Percentiles rank a stretch among this genome's conserved stretches.
These are phyloP conservation scores for Leccinum fibrillosum DNA, from an alignment of 768 basidiomycete genomes.

Conservation along the genomic window DNA sequence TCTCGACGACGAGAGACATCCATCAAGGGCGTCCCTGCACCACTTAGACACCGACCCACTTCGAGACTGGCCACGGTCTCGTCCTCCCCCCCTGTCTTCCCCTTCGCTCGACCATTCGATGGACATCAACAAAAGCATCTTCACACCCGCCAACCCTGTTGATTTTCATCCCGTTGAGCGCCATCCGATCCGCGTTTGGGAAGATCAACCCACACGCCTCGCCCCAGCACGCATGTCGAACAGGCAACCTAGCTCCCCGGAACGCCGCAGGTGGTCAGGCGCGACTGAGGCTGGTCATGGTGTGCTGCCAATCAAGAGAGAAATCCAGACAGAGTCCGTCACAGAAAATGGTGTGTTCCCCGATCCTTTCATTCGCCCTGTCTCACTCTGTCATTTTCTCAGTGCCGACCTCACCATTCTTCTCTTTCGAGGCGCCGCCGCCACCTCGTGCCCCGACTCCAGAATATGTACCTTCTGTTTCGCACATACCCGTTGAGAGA, in stretches of 20 bases:
- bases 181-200: constrained; percentile 28
- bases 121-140: background rate
- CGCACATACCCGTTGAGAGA: background rate
- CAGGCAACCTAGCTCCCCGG: background rate
- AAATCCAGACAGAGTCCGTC: background rate
- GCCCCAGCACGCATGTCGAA: constrained; percentile 5
- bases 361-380: background rate
- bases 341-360: constrained; percentile 9
- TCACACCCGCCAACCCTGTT: background rate
- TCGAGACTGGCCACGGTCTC: constrained; percentile 8
- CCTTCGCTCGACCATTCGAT: background rate
- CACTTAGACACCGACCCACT: background rate
- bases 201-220: constrained; percentile 17
- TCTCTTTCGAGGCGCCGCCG: background rate
- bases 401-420: constrained; percentile 3
- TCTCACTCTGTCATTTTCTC: constrained; percentile 5
- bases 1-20: constrained; percentile 7
- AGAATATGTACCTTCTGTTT: background rate
- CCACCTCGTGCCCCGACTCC: background rate
- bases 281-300: background rate
- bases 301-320: background rate
- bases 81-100: constrained; percentile 1
- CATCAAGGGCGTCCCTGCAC: background rate
- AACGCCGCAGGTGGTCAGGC: background rate
- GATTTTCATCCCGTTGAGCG: constrained; percentile 8